Evolutionary conservation across 495 filamentous ascomycete genomes (phyloP), one percentile per base, ranked within the genome.

Genomic region (Parathielavia appendiculata): DNA sequence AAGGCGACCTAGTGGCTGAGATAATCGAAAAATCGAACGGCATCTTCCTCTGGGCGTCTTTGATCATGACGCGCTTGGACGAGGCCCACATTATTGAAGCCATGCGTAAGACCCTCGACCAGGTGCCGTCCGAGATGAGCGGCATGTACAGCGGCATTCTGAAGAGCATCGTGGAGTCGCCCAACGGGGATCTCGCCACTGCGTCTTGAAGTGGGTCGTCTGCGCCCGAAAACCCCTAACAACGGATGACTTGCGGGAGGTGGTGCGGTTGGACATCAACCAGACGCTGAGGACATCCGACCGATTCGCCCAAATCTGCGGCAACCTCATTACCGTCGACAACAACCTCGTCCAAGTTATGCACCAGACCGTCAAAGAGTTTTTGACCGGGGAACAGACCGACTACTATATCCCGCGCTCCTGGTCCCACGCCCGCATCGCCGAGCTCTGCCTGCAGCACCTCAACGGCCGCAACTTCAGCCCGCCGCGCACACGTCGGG

Each of bases 351-450:
- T 64, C 4, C 61, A 64, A 14, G 61, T 64, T 30, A 62, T 67
- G 52, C 65, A 67, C 43, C 58, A 62, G 47, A 67, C 65, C 1
- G 65, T 63, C 47, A 68, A 54, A 32, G 62, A 59, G 39, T 68
- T 62, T 44, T 57, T 68, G 11, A 63, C 60, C 0, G 49, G 53
- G 9, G 38, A 61, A 6, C 47, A 58, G 17, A 63, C 59, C 8
- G 56, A 63, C 38, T 56, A 48, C 30, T 58, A 52, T 43, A 58
- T 65, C 22, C 43, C 46, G 1, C 49, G 57, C 7, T 55, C 54
- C 6, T 55, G 49, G 35, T 57, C 59, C 0, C 62, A 65, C 51
- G 55, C 62, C 16, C 56, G 62, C 10, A 54, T 65, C 26, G 65
- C 62, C 13, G 59, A 60, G 38, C 38, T 65, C n/a, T 67, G 65